A percentile compares a stretch with the other conserved stretches of the same genome.
phyloP scores from a whole-genome alignment of 1,284 basidiomycete genomes.

The Hymenochaete sp. region DNA sequence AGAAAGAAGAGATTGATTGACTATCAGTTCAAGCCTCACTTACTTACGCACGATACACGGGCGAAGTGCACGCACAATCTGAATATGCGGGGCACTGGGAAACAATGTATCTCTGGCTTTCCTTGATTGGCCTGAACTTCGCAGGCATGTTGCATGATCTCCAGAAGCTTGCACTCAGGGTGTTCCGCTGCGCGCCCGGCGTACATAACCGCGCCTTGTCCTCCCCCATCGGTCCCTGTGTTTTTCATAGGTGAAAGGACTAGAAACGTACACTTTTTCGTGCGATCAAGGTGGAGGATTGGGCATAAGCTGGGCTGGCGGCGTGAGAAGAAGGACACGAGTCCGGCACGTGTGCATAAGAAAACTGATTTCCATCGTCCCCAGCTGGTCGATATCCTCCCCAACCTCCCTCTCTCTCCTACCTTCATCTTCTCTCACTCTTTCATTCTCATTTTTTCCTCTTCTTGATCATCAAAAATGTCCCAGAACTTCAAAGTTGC shows the following conservation, averaged over 20 bases:
- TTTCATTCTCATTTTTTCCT: slow-evolving; percentile 23
- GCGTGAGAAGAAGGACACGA: slow-evolving; percentile 27
- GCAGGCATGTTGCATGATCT: slow-evolving; percentile 66
- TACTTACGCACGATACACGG: too few relatives aligned
- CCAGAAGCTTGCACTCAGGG: slow-evolving; percentile 58
- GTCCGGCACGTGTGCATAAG: slow-evolving; percentile 24
- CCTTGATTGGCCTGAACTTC: slow-evolving; percentile 28
- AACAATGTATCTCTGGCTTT: slow-evolving; percentile 42
- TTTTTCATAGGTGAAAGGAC: too few relatives aligned
- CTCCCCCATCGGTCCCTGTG: too few relatives aligned
- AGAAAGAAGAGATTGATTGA: slow-evolving; percentile 7
- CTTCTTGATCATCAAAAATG: slow-evolving; percentile 41
- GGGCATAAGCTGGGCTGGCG: not conserved
- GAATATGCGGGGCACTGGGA: slow-evolving; percentile 64
- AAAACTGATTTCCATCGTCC: slow-evolving; percentile 29
- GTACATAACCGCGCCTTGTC: too few relatives aligned
- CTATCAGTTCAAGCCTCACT: too few relatives aligned
- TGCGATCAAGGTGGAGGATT: too few relatives aligned
- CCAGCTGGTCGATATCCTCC: slow-evolving; percentile 26
- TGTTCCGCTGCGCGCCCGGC: too few relatives aligned
- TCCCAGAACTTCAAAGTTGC: slow-evolving; percentile 65
- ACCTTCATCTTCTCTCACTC: slow-evolving; percentile 24
- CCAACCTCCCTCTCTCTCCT: slow-evolving; percentile 26
- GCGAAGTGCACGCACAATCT: slow-evolving; percentile 42
- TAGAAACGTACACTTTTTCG: too few relatives aligned